These are phyloP conservation scores for Maudiozyma saulgeensis DNA, from an alignment of 805 yeast species.

Conservation along the genomic window DNA sequence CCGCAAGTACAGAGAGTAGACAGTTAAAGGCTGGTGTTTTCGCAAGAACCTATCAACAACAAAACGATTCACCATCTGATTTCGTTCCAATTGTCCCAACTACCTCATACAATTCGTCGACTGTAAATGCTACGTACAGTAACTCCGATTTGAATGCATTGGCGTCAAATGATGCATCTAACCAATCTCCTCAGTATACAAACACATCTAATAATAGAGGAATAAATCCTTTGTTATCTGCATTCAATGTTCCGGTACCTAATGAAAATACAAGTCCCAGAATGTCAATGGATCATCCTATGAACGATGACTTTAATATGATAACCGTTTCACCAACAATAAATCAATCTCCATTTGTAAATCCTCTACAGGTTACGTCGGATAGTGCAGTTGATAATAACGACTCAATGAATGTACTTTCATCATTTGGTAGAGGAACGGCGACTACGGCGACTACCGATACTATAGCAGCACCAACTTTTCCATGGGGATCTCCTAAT, in stretches of 20 bases:
- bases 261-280: background rate
- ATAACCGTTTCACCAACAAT: slow-evolving; percentile 1
- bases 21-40: slow-evolving; percentile 10
- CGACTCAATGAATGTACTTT: background rate
- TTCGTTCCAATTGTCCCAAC: background rate
- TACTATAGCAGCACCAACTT: slow-evolving; percentile 9
- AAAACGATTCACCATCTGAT: background rate
- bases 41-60: slow-evolving; percentile 6
- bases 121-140: background rate
- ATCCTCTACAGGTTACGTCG: background rate
- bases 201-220: background rate
- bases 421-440: slow-evolving; percentile 4
- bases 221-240: slow-evolving; percentile 2
- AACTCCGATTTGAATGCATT: slow-evolving; percentile 1
- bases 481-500: slow-evolving; percentile 1
- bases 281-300: background rate
- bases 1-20: slow-evolving; percentile 16
- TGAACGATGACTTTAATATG: background rate
- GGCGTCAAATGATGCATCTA: background rate
- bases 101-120: slow-evolving; percentile 1
- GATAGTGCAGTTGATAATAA: background rate
- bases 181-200: background rate
- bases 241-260: background rate
- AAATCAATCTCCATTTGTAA: background rate
- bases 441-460: slow-evolving; percentile 15